phyloP scores from a whole-genome alignment of 1,284 basidiomycete species.

The Waitea zeae region DNA sequence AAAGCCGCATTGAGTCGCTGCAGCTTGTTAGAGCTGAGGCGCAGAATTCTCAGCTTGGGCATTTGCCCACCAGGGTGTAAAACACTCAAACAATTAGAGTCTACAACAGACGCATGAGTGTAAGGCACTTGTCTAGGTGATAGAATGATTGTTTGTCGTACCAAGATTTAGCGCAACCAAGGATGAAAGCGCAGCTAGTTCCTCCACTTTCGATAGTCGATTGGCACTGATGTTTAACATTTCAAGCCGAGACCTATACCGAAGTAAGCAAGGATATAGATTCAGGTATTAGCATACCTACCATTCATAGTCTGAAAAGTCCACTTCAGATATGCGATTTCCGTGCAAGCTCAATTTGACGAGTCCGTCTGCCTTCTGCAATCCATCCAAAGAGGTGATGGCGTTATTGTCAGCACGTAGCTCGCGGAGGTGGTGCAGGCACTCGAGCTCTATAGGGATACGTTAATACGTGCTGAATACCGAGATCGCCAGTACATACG shows the following conservation, averaged over 20 bases:
- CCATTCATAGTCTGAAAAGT: constrained; percentile 56
- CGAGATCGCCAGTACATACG: constrained; percentile 36
- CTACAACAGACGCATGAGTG: constrained; percentile 20
- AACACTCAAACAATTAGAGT: constrained; percentile 49
- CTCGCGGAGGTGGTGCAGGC: constrained; percentile 75
- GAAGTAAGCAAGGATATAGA: not conserved
- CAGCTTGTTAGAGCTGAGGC: constrained; percentile 73
- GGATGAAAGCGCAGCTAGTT: constrained; percentile 42
- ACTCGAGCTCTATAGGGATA: constrained; percentile 61
- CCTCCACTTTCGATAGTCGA: constrained; percentile 38
- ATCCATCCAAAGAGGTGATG: constrained; percentile 62
- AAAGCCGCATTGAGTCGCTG: constrained; percentile 47
- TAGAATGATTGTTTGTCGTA: too few relatives aligned
- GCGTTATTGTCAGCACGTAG: constrained; percentile 77
- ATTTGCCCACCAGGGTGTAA: constrained; percentile 36
- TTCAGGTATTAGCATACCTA: constrained; percentile 18
- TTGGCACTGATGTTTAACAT: constrained; percentile 76
- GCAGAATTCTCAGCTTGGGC: constrained; percentile 66
- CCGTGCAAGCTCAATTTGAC: constrained; percentile 70
- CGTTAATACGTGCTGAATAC: constrained; percentile 5
- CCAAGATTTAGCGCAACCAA: constrained; percentile 68
- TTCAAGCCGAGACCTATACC: constrained; percentile 61
- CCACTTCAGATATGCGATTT: constrained; percentile 53
- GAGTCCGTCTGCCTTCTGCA: constrained; percentile 66
- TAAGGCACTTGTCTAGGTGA: constrained; percentile 5